These are phyloP conservation scores for Phoma herbarum DNA, from an alignment of 2,329 filamentous ascomycete species.

Conservation along the genomic window DNA sequence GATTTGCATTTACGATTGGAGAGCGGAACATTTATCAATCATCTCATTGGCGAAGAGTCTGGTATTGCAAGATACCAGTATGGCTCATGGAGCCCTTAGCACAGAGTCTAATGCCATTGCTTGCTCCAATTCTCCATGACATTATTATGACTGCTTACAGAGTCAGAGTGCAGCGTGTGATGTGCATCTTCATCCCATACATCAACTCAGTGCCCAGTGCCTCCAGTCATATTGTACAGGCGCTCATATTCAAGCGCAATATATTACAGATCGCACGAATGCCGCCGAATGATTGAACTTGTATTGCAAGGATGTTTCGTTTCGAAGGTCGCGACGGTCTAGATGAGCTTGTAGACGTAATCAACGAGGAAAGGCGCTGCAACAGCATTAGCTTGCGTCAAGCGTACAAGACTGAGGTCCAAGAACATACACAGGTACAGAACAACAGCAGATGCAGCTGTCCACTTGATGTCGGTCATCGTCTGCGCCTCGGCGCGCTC, in stretches of 20 bases:
- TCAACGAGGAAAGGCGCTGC: constrained; percentile 65
- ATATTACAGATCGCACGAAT: constrained; percentile 15
- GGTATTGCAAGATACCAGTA: constrained; percentile 29
- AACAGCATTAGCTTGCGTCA: constrained; percentile 3
- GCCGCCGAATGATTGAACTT: constrained; percentile 12
- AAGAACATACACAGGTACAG: constrained; percentile 78
- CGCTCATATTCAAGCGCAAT: constrained; percentile 11
- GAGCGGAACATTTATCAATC: constrained; percentile 20
- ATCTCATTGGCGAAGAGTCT: constrained; percentile 27
- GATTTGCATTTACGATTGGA: constrained; percentile 26
- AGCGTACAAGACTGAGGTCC: too few species aligned
- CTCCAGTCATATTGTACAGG: constrained; percentile 19
- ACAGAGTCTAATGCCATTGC: constrained; percentile 13
- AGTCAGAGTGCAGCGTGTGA: not conserved
- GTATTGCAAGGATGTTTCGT: constrained; percentile 1
- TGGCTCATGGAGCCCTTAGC: constrained; percentile 8
- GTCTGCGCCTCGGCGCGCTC: constrained; percentile 70
- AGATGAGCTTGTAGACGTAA: constrained; percentile 62
- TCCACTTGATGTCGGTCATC: constrained; percentile 71
- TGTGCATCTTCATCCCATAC: not conserved
- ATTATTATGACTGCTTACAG: not conserved
- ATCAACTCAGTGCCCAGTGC: not conserved
- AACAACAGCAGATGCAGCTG: constrained; percentile 70
- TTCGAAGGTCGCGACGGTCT: constrained; percentile 26
- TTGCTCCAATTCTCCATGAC: constrained; percentile 1